Percentiles rank a stretch among this genome's conserved stretches.
phyloP scores from a whole-genome alignment of 2,329 filamentous ascomycete species.

The Apiospora saccharicola region DNA sequence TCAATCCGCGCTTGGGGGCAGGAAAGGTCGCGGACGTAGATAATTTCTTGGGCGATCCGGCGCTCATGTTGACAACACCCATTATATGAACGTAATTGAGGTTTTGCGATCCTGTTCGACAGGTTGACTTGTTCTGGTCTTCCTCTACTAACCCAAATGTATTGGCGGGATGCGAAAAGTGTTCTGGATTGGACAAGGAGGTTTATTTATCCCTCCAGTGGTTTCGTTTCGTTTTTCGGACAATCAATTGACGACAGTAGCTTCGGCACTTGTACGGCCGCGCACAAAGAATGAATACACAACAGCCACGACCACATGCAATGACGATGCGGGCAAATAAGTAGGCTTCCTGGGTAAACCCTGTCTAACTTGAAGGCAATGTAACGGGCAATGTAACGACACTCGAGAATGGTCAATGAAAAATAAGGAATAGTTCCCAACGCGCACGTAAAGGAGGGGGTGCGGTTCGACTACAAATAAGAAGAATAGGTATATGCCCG shows the following conservation, averaged over 20 bases:
- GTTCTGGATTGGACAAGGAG: neutral
- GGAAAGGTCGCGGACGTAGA: constrained; percentile 29
- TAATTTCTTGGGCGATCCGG: constrained; percentile 25
- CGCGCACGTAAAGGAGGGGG: constrained; percentile 26
- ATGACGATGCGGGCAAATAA: neutral
- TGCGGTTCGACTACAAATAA: constrained; percentile 20
- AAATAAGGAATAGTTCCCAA: neutral
- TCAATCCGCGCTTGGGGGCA: constrained; percentile 33
- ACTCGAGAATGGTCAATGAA: neutral
- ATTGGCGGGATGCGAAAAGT: neutral
- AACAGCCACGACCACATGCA: neutral
- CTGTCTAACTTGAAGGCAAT: neutral
- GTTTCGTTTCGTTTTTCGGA: neutral
- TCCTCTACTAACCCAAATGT: neutral
- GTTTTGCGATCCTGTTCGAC: neutral
- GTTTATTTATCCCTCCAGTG: neutral
- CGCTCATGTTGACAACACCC: constrained; percentile 21
- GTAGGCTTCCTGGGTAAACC: neutral
- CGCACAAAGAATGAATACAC: constrained; percentile 2
- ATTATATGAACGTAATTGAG: constrained; percentile 1
- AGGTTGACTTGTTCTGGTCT: neutral
- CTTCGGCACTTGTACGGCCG: neutral
- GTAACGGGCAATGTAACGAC: neutral
- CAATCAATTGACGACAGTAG: neutral
- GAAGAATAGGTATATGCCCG: constrained; percentile 3